Conservation (phyloP, 2,329 filamentous ascomycete species). For the Tolypocladium tropicale region DNA sequence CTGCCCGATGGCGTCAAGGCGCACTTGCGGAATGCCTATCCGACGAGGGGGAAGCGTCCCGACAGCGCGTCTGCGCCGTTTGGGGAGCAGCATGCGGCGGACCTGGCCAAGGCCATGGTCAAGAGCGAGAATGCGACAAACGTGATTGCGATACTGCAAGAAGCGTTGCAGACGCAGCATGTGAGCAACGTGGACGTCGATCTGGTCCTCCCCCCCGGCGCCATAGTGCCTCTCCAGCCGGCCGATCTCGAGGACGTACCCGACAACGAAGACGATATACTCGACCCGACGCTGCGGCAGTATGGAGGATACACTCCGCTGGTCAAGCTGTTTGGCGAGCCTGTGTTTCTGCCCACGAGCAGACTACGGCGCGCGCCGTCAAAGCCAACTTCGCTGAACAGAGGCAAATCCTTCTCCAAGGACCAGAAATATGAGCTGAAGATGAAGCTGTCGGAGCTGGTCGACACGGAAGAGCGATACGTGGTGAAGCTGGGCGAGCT, state of each 20-base stretch:
- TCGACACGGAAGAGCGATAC: conserved; percentile 91
- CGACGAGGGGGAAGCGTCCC: conserved; percentile 45
- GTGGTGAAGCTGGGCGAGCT: conserved; percentile 79
- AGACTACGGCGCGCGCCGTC: conserved; percentile 78
- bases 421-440: conserved; percentile 77
- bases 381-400: conserved; percentile 69
- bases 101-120: conserved; percentile 76
- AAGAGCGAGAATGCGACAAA: conserved; percentile 68
- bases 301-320: conserved; percentile 72
- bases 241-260: conserved; percentile 49
- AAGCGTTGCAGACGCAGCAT: conserved; percentile 70
- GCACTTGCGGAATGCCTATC: conserved; percentile 51
- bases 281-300: conserved; percentile 53
- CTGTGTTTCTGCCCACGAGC: conserved; percentile 78
- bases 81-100: conserved; percentile 84
- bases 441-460: conserved; percentile 79
- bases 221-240: conserved; percentile 55
- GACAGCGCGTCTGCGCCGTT: conserved; percentile 63
- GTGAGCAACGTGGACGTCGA: conserved; percentile 82
- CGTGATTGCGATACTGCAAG: conserved; percentile 61
- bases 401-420: conserved; percentile 65
- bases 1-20: conserved; percentile 67
- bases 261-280: conserved; percentile 54
- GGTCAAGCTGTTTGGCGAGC: conserved; percentile 70
- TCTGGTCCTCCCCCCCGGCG: conserved; percentile 69